phyloP scores from a whole-genome alignment of 1,284 basidiomycete species.

The Ustilago loliicola region DNA sequence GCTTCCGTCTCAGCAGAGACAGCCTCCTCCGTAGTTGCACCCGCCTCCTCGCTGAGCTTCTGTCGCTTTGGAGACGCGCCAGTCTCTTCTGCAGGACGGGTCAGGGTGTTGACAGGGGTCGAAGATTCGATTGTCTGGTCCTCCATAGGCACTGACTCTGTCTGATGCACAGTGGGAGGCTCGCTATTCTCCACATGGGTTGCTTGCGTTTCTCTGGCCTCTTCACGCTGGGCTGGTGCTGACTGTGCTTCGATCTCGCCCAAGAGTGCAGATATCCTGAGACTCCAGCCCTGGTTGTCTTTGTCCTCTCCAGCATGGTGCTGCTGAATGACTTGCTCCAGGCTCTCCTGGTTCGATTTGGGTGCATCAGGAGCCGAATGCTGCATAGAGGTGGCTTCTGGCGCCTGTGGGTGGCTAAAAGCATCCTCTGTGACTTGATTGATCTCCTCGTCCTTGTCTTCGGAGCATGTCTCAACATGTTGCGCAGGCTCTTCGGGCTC shows the following conservation, averaged over 20 bases:
- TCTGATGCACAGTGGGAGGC: background rate
- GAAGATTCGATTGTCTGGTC: background rate
- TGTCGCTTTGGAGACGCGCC: slow-evolving; percentile 10
- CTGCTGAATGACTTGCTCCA: background rate
- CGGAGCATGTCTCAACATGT: background rate
- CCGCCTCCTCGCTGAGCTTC: slow-evolving; percentile 10
- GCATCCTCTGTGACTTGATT: no score
- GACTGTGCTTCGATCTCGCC: background rate
- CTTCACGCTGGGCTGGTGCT: background rate
- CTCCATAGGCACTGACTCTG: background rate
- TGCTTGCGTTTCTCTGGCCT: background rate
- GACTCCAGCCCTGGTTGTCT: background rate
- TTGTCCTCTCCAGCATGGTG: background rate
- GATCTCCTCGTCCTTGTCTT: background rate
- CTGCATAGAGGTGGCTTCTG: background rate
- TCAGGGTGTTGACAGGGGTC: background rate
- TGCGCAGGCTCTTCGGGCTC: background rate
- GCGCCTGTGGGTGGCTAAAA: background rate
- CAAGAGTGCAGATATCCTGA: slow-evolving; percentile 6
- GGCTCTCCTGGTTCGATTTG: background rate
- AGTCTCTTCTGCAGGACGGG: slow-evolving; percentile 10
- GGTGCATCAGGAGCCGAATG: background rate
- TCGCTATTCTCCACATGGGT: background rate
- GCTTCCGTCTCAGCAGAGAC: background rate
- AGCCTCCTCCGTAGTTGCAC: background rate